Base-by-base conservation (phyloP, 2,329 filamentous ascomycete genomes). In the Teratosphaeria zuluensis region DNA sequence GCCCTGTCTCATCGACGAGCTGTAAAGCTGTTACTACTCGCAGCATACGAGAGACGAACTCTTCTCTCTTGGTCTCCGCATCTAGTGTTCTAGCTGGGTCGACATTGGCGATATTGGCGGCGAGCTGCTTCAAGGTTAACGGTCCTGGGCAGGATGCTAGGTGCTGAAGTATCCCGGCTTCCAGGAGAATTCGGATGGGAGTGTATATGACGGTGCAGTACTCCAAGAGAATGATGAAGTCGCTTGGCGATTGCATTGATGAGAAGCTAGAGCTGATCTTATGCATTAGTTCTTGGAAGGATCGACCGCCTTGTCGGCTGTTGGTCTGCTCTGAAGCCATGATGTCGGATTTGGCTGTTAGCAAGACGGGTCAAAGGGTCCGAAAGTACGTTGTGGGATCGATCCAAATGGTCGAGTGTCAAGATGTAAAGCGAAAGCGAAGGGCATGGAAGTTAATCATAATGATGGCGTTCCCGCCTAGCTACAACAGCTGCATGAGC, bases 31-130 rank as follows among this genome's bases (percentile, higher is more conserved):
- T 33, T n/a, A 53, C 42, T 4, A 38, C 51, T 16, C 59, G 59
- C 12, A 61, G 56, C 52, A 61, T 61, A 28, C 59, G 59, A 16
- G 52, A 46, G 38, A 61, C 12, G 56, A 61, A 58, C n/a, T 61
- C 59, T 30, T 31, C 24, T 31, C 51, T 53, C 21, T 9, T 21
- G 3, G 24, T 21, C n/a, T 9, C 51, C 11, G 28, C 19, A n/a
- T 53, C 51, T 16, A 11, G 5, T 11, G 31, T 30, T 21, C 19
- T 31, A 21, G 51, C 9, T 33, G 28, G 11, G 24, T 12, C 51
- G 51, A 53, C 24, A 53, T 30, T 19, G 12, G 8, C 11, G 14
- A 48, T 48, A 7, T 19, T n/a, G 8, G 42, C n/a, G 42, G 42
- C 42, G 16, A 48, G 42, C n/a, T 48, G 42, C 42, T 14, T 48